Percentiles rank a stretch among this genome's conserved stretches.
phyloP scores from a whole-genome alignment of 768 basidiomycete species.

The Cystofilobasidium bisporidii region DNA sequence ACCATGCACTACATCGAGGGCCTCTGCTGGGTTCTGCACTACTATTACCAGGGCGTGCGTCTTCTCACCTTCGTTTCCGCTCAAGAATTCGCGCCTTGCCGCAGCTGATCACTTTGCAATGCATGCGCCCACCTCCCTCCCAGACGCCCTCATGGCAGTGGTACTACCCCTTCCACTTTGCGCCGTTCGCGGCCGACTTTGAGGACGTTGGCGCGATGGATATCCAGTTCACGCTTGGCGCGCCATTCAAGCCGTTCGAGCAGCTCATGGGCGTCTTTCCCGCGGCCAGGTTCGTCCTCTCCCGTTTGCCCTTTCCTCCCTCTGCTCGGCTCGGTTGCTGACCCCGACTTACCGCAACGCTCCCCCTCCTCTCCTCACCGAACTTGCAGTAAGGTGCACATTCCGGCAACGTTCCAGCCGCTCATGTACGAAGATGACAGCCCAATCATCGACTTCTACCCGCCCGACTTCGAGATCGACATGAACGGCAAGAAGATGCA shows the following conservation, averaged over 20 bases:
- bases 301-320: not conserved
- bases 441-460: slow-evolving; percentile 94
- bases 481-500: slow-evolving; percentile 99
- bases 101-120: too few relatives aligned
- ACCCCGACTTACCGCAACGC: not conserved
- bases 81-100: too few relatives aligned
- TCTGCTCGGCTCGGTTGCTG: not conserved
- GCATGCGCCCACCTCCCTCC: slow-evolving; percentile 25
- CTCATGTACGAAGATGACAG: slow-evolving; percentile 82
- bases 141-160: slow-evolving; percentile 73
- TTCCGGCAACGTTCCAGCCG: slow-evolving; percentile 71
- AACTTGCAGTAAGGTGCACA: slow-evolving; percentile 67
- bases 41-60: slow-evolving; percentile 92
- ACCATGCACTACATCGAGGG: slow-evolving; percentile 84
- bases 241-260: slow-evolving; percentile 93
- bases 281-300: slow-evolving; percentile 59
- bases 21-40: slow-evolving; percentile 86
- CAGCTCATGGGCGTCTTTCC: slow-evolving; percentile 99
- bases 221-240: slow-evolving; percentile 65
- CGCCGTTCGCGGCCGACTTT: slow-evolving; percentile 95
- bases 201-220: slow-evolving; percentile 62
- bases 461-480: slow-evolving; percentile 80
- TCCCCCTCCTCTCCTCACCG: not conserved
- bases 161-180: slow-evolving; percentile 98
- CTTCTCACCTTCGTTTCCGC: slow-evolving; percentile 14